phyloP scores from a whole-genome alignment of 1,139 yeast genomes.

The Suhomyces taliae region DNA sequence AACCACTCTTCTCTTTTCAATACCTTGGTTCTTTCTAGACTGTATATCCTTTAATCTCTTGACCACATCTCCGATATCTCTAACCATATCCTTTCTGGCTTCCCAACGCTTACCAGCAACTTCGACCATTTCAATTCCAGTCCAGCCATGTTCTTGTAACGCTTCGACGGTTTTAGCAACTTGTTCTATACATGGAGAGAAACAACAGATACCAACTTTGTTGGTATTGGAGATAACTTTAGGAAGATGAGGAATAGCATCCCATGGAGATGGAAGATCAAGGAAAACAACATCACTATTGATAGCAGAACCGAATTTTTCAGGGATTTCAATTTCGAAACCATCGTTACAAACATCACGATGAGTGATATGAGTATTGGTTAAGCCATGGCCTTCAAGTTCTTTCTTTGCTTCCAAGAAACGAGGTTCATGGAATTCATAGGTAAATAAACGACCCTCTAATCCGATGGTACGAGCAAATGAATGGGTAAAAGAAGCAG shows the following conservation, averaged over 20 bases:
- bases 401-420: slow-evolving; percentile 77
- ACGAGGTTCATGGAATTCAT: slow-evolving; percentile 88
- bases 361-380: slow-evolving; percentile 64
- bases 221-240: slow-evolving; percentile 56
- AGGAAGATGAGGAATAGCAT: slow-evolving; percentile 77
- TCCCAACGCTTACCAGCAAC: slow-evolving; percentile 87
- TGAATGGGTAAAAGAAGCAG: slow-evolving; percentile 94
- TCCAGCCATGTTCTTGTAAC: slow-evolving; percentile 77
- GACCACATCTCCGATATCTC: slow-evolving; percentile 77
- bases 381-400: slow-evolving; percentile 64
- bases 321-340: slow-evolving; percentile 54
- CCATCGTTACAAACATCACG: slow-evolving; percentile 93
- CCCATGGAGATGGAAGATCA: slow-evolving; percentile 97
- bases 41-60: slow-evolving; percentile 80
- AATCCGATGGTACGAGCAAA: slow-evolving; percentile 74
- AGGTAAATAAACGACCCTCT: slow-evolving; percentile 71
- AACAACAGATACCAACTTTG: slow-evolving; percentile 79
- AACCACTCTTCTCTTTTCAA: slow-evolving; percentile 52
- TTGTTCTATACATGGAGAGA: slow-evolving; percentile 97
- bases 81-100: slow-evolving; percentile 85
- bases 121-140: slow-evolving; percentile 90
- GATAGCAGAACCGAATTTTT: slow-evolving; percentile 24
- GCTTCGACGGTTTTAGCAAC: slow-evolving; percentile 82
- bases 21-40: slow-evolving; percentile 69
- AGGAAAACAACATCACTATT: slow-evolving; percentile 61